These are phyloP conservation scores for Friedmanniomyces endolithicus DNA, from an alignment of 495 filamentous ascomycete species.

Conservation along the genomic window DNA sequence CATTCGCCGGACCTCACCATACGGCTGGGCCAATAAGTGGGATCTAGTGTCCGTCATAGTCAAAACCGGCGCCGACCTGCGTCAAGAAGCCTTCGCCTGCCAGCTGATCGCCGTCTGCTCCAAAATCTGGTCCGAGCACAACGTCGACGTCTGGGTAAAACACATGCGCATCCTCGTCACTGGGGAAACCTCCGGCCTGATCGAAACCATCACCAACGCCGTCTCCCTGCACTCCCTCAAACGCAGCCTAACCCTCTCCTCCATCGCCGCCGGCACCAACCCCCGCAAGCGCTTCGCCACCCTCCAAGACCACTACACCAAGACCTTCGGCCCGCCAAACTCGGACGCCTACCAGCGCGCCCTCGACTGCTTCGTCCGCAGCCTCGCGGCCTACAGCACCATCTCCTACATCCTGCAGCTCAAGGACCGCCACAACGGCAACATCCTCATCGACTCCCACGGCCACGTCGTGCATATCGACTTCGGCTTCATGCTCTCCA, in stretches of 20 bases:
- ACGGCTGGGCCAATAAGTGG: constrained; percentile 71
- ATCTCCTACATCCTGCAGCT: constrained; percentile 65
- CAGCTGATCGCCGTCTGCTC: constrained; percentile 63
- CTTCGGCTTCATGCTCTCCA: constrained; percentile 73
- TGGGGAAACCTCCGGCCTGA: constrained; percentile 61
- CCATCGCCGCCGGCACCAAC: constrained; percentile 51
- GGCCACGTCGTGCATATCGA: constrained; percentile 74
- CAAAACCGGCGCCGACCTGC: constrained; percentile 62
- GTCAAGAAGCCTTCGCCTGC: constrained; percentile 68
- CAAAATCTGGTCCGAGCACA: constrained; percentile 62
- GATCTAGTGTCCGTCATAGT: constrained; percentile 68
- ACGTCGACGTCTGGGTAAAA: constrained; percentile 65
- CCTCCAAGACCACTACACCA: constrained; percentile 62
- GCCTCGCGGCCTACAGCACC: constrained; percentile 61
- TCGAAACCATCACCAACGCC: constrained; percentile 71
- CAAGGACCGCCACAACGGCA: constrained; percentile 72
- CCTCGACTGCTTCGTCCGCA: constrained; percentile 56
- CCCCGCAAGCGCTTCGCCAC: constrained; percentile 56
- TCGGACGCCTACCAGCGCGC: constrained; percentile 49
- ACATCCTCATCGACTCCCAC: constrained; percentile 65
- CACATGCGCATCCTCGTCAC: constrained; percentile 69
- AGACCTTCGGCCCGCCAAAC: constrained; percentile 54
- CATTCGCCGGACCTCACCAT: constrained; percentile 60
- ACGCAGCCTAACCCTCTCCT: constrained; percentile 56
- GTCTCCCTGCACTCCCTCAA: constrained; percentile 66